Evolutionary conservation across 768 basidiomycete genomes (phyloP).

Genomic region (Hypsizygus marmoreus): DNA sequence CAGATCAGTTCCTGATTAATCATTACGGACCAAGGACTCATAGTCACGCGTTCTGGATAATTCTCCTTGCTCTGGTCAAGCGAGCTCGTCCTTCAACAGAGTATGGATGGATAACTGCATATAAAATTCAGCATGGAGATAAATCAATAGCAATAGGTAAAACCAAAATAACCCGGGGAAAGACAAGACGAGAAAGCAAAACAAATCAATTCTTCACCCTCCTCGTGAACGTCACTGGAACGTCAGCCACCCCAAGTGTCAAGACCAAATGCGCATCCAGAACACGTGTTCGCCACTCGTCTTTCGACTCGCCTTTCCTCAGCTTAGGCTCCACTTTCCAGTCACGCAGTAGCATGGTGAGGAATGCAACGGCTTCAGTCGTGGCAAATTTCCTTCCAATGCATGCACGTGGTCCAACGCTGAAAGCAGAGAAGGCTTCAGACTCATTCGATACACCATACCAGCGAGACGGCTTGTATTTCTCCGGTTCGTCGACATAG

Average conservation of each 20-base stretch:
- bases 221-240: slow-evolving; percentile 34
- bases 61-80: too few species aligned
- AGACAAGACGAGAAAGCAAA: too few species aligned
- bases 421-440: slow-evolving; percentile 48
- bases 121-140: too few species aligned
- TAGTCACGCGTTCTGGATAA: too few species aligned
- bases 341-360: slow-evolving; percentile 52
- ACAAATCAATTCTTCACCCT: slow-evolving; percentile 16
- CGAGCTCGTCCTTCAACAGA: too few species aligned
- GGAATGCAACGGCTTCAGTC: slow-evolving; percentile 53
- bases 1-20: too few species aligned
- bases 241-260: slow-evolving; percentile 34
- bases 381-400: slow-evolving; percentile 58
- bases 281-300: slow-evolving; percentile 38
- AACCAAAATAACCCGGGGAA: too few species aligned
- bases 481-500: slow-evolving; percentile 49
- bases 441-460: slow-evolving; percentile 42
- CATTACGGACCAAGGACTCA: too few species aligned
- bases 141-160: too few species aligned
- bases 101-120: too few species aligned
- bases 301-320: slow-evolving; percentile 37
- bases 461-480: slow-evolving; percentile 54
- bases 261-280: slow-evolving; percentile 37
- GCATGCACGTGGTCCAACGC: slow-evolving; percentile 54
- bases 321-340: slow-evolving; percentile 54